Evolutionary conservation across 352 stramenopile genomes (phyloP), one percentile per base, ranked within the genome.

Genomic region (Globisporangium paddicum): DNA sequence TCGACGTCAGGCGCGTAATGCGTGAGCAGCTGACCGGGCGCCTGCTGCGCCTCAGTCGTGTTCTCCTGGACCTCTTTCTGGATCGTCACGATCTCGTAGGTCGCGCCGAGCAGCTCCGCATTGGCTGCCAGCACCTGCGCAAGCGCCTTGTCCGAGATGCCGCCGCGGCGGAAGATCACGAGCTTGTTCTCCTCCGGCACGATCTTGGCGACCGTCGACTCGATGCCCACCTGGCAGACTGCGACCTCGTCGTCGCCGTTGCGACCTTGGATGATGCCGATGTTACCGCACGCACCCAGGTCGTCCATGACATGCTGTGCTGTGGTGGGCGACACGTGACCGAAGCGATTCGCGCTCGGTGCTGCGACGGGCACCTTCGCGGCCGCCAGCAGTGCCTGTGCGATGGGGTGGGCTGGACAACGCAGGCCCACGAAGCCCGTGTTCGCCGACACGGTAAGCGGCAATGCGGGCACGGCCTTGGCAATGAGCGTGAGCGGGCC

Each of bases 321-420:
- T 8, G 77, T 82, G 9, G 98, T 99, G 5, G 98, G 97, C 35
- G 90, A 98, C 37, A 99, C 97, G 64, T 99, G 97, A 13, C 97
- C 97, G 72, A 99, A 99, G 55, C 97, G 89, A 68, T 99, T 99
- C 10, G 98, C 98, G 71, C 89, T 98, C 1, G 98, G 98, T 25
- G 97, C 98, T 5, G 97, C 97, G 19, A 99, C 94, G 0, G 98
- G 98, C 32, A 99, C 84, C 25, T 88, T 64, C 5, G 93, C 90
- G 34, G 73, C 79, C 25, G 72, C 71, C 28, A 99, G 83, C 38
- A 99, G 69, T 42, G 77, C 71, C 58, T 90, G 78, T 0, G 97
- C 96, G 16, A 99, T 72, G 0, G 89, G 73, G 69, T 99, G 96
- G 23, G 85, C 80, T 0, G 98, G 98, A 50, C 85, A 97, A 28